Evolutionary conservation across 768 basidiomycete genomes (phyloP).

Genomic region (Boletus rubroflammeus): DNA sequence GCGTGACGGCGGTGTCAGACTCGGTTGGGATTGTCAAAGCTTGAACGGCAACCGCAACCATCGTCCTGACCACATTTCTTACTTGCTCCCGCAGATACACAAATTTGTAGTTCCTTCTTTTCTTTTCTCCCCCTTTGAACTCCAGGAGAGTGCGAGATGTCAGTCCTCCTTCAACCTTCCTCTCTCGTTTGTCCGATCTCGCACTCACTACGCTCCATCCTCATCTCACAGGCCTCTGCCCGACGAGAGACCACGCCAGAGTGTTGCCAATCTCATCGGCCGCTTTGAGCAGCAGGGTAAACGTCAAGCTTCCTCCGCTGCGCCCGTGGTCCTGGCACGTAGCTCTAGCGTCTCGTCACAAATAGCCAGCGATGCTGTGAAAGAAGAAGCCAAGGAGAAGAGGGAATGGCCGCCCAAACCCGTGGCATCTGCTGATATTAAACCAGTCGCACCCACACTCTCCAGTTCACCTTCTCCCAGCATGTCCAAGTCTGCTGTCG

Average conservation of each 20-base stretch:
- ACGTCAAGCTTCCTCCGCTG: slow-evolving; percentile 44
- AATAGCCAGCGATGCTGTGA: slow-evolving; percentile 56
- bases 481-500: slow-evolving; percentile 17
- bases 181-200: slow-evolving; percentile 4
- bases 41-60: slow-evolving; percentile 29
- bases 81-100: slow-evolving; percentile 8
- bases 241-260: slow-evolving; percentile 83
- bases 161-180: slow-evolving; percentile 15
- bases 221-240: slow-evolving; percentile 65
- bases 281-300: slow-evolving; percentile 82
- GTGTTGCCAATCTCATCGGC: slow-evolving; percentile 88
- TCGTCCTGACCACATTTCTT: slow-evolving; percentile 19
- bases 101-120: slow-evolving; percentile 14
- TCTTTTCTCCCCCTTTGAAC: slow-evolving; percentile 6
- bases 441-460: slow-evolving; percentile 34
- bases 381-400: slow-evolving; percentile 66
- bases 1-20: slow-evolving; percentile 1
- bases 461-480: slow-evolving; percentile 31
- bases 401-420: slow-evolving; percentile 75
- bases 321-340: slow-evolving; percentile 44
- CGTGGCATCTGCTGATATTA: slow-evolving; percentile 30
- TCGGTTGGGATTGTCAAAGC: neutral
- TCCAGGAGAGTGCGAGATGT: slow-evolving; percentile 26
- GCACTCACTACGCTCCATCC: slow-evolving; percentile 8
- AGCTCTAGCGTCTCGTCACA: slow-evolving; percentile 69